Evolutionary conservation across 2,329 filamentous ascomycete genomes (phyloP), one percentile per base, ranked within the genome.

Genomic region (Pseudogymnoascus sp.): DNA sequence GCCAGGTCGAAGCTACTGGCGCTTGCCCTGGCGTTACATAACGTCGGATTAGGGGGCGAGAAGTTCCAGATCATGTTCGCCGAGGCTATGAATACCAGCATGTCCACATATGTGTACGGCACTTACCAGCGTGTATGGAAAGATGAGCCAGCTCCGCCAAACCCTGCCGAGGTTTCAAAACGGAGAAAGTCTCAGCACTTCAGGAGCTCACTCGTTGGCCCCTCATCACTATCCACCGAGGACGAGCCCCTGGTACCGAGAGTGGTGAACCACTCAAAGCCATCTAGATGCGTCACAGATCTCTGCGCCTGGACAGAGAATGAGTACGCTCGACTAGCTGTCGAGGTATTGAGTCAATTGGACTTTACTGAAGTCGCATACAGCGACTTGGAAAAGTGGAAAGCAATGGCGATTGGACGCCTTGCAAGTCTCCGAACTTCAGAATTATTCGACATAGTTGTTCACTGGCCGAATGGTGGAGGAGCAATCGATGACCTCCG

Each of bases 361-460:
- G 65, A 71, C 23, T 74, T 72, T 33, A 69, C 68, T 2, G 70
- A 70, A 1, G 73, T 86, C 26, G 78, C 80, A 5, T 80, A 81
- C 74, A 74, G 76, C 15, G 82, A 90, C 65, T 78, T 89, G 44
- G 82, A 86, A 67, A 84, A 84, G 66, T 91, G 88, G 83, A 88
- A 88, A 71, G 84, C 88, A 42, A 86, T 88, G 69, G 88, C 87
- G 15, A 74, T 90, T 50, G 83, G 83, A 2, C 83, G 87, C 50
- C 80, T 93, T 15, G 89, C 89, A 2, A 81, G 83, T 17, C 78
- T 89, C 59, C 83, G 90, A 46, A 89, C 88, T 53, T 79, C 82
- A 7, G 86, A 91, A 70, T 78, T 95, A 9, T 93, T 92, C 70
- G 88, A 93, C 70, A 92, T 93, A 70, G 86, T 92, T 53, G 81